Evolutionary conservation across 2,329 filamentous ascomycete species (phyloP).

Genomic region (Proliferodiscus dingleyae): DNA sequence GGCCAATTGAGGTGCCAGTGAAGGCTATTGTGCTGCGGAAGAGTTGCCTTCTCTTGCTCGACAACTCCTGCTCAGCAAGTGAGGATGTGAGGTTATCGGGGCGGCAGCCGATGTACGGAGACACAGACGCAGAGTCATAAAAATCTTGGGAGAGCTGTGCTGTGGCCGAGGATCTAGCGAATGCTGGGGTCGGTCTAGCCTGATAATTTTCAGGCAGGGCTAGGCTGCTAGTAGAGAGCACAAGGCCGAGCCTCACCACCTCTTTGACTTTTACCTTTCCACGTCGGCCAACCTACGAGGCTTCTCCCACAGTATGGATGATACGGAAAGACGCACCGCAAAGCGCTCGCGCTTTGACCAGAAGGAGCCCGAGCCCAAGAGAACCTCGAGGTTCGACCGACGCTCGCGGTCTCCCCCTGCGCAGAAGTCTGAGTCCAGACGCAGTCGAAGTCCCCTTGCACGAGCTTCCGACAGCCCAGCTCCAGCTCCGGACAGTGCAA

Average conservation of each 20-base stretch:
- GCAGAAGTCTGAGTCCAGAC: conserved; percentile 61
- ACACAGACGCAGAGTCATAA: no score
- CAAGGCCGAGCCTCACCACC: no score
- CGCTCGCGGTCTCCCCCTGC: conserved; percentile 76
- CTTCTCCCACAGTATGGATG: no score
- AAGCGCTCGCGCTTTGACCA: conserved; percentile 96
- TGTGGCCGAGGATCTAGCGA: no score
- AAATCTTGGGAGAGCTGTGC: no score
- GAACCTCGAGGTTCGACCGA: conserved; percentile 79
- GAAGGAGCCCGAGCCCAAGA: conserved; percentile 74
- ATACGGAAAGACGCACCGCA: conserved; percentile 63
- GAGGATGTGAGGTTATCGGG: no score
- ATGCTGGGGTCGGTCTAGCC: no score
- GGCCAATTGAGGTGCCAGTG: conserved; percentile 7
- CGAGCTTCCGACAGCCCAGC: conserved; percentile 35
- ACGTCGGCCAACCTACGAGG: no score
- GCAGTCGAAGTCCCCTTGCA: conserved; percentile 74
- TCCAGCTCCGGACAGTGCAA: conserved; percentile 30
- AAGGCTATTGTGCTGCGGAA: conserved; percentile 5
- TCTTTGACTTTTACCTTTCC: no score
- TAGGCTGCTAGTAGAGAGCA: no score
- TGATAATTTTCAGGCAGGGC: no score
- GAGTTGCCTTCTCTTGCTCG: conserved; percentile 1
- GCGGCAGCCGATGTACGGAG: no score
- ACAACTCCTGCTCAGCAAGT: conserved; percentile 3